Base-by-base conservation (phyloP, 352 stramenopile species). In the Globisporangium cystogenes region DNA sequence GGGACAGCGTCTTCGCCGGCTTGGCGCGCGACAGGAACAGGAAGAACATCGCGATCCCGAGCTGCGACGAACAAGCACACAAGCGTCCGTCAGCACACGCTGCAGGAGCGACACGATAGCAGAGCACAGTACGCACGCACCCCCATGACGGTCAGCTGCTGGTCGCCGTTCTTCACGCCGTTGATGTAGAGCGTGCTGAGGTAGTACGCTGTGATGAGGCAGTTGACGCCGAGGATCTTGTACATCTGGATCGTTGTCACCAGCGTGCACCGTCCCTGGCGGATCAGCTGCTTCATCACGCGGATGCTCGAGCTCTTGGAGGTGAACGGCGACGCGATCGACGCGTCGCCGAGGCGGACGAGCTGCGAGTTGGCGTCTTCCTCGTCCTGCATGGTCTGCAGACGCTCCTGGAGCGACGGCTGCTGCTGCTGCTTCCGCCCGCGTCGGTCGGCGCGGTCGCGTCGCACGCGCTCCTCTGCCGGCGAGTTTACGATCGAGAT, bases 291-390 rank as follows among this genome's bases (percentile, higher is more conserved):
- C 48, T 97, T 89, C 44, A 63, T 63, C 18, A 83, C 70, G 33
- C 63, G 65, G 23, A 90, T 80, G 33, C 70, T 83, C 69, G 92
- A 74, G 77, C 93, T 67, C 82, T 89, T 70, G 35, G 88, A 95
- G 7, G 96, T 99, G 70, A 99, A 99, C 1, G 96, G 96, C 33
- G 95, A 98, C 18, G 96, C 96, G 42, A 99, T 96, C 1, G 90
- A 98, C 2, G 96, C 96, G 73, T 99, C 96, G 3, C 96, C 96
- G 43, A 98, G 74, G 53, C 95, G 93, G 0, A 98, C 91, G 55
- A 97, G 82, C 2, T 86, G 56, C 3, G 71, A 27, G 77, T 53
- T 45, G 14, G 23, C 54, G n/a, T 46, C 46, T 23, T 74, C 64
- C 27, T 71, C 63, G 36, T 74, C 65, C 10, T 72, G 54, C 29